Evolutionary conservation across 139 green algal genomes (phyloP).

Genomic region (Volvox africanus): DNA sequence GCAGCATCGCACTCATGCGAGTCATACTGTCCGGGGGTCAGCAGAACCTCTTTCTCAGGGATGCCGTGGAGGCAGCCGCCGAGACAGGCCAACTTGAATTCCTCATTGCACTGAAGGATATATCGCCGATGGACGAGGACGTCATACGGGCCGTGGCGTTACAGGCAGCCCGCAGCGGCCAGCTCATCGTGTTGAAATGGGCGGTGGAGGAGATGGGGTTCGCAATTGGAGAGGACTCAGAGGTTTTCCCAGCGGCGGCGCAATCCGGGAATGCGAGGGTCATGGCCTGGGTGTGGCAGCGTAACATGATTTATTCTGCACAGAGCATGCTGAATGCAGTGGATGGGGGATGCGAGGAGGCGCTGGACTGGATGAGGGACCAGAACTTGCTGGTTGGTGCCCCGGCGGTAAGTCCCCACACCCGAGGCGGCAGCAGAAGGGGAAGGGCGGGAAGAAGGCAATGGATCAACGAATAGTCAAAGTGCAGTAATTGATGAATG

Average conservation of each 20-base stretch:
- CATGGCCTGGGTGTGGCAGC: background rate
- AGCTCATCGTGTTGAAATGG: no score
- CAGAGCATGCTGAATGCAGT: background rate
- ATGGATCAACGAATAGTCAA: background rate
- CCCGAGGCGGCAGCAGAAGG: background rate
- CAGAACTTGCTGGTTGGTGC: background rate
- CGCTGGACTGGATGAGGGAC: constrained; percentile 2
- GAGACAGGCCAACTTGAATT: no score
- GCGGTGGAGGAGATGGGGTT: no score
- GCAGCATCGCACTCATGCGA: no score
- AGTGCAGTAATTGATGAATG: background rate
- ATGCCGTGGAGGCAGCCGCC: no score
- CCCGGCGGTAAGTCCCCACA: background rate
- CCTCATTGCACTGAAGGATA: no score
- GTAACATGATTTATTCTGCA: background rate
- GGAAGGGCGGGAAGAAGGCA: background rate
- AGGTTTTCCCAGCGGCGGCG: background rate
- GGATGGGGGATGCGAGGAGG: background rate
- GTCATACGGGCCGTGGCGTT: no score
- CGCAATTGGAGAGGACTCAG: background rate
- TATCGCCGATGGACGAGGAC: no score
- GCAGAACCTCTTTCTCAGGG: no score
- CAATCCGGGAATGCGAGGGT: background rate
- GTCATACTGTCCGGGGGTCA: no score
- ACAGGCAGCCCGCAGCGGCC: no score